Evolutionary conservation across 495 filamentous ascomycete species (phyloP), one percentile per base, ranked within the genome.

Genomic region (Penicillium psychrofluorescens): DNA sequence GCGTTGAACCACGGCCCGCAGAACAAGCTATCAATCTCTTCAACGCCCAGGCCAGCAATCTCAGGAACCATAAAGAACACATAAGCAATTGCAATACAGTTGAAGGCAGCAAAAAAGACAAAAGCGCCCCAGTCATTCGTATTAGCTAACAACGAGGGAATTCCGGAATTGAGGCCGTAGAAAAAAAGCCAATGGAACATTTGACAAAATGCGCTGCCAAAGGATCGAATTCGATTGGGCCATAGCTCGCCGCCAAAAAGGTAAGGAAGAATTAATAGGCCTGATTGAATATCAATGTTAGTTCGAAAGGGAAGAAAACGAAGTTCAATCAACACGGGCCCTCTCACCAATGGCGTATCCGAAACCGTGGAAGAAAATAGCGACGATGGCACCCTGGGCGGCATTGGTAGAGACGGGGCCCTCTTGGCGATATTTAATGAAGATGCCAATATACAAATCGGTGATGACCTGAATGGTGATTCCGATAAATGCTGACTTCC

Each of bases 1-100:
- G 16, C 16, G 16, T 16, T 16, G 16, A 16, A 16, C 35, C 36
- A 28, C 3, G 46, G 35, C 8, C 40, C 35, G 2, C 41, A n/a
- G 27, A 53, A 53, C 11, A 53, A 29, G 13, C 22, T n/a, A 33
- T 53, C 40, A 3, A 53, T 40, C 33, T 48, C 50, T 38, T 53
- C 45, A 8, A 53, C 14, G 15, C 41, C 36, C 11, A 36, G 14
- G 7, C 50, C 45, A 2, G 50, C 40, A 2, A 36, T 48, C 28
- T 53, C 50, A 35, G 50, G 50, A 11, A 53, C 34, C 65, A 63
- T 35, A 75, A 59, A 41, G 82, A 83, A 54, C 4, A 37, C 34
- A 36, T 50, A 54, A 12, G 50, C 7, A 7, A 50, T 30, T 2
- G 43, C 44, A 6, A 39, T 14, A 15, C 38, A 12, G 29, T 43